A percentile compares a stretch with the other conserved stretches of the same genome.
Conservation (phyloP, 352 stramenopile species). For the Phytophthora gonapodyides region DNA sequence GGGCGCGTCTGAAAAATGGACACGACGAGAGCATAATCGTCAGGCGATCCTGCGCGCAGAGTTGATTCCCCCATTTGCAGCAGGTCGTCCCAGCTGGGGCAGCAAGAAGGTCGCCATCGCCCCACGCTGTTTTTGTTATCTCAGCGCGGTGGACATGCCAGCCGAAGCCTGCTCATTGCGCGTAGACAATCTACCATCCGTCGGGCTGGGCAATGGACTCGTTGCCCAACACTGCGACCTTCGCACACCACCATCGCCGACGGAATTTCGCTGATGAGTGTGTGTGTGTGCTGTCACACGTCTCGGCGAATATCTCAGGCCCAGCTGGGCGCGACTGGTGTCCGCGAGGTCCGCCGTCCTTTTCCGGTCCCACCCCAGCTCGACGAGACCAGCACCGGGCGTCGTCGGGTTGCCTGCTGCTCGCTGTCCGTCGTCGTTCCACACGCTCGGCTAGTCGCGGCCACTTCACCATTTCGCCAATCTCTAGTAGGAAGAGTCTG, state of each 20-base stretch:
- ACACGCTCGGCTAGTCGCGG: constrained; percentile 5
- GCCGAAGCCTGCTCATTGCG: constrained; percentile 11
- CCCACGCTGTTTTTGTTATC: background rate
- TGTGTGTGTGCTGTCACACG: constrained; percentile 39
- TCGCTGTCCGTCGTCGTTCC: constrained; percentile 23
- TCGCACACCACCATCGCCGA: too few relatives aligned
- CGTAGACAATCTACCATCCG: background rate
- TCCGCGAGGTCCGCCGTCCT: constrained; percentile 22
- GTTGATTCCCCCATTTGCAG: constrained; percentile 19
- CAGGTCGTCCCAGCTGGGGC: constrained; percentile 5
- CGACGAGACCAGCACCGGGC: constrained; percentile 20
- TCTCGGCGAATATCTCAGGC: constrained; percentile 25
- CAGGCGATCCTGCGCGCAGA: background rate
- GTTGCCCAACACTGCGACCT: too few relatives aligned
- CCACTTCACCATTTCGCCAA: constrained; percentile 20
- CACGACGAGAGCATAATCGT: constrained; percentile 27
- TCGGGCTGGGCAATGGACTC: background rate
- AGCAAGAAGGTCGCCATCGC: constrained; percentile 6
- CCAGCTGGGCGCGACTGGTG: constrained; percentile 18
- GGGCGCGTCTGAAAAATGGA: constrained; percentile 30
- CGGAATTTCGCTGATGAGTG: constrained; percentile 10
- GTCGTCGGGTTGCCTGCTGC: constrained; percentile 20
- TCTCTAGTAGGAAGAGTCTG: background rate
- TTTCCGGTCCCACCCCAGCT: constrained; percentile 25
- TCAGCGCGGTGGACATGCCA: constrained; percentile 18